Evolutionary conservation across 1,284 basidiomycete genomes (phyloP), one percentile per base, ranked within the genome.

Genomic region (Rhodotorula sp.): DNA sequence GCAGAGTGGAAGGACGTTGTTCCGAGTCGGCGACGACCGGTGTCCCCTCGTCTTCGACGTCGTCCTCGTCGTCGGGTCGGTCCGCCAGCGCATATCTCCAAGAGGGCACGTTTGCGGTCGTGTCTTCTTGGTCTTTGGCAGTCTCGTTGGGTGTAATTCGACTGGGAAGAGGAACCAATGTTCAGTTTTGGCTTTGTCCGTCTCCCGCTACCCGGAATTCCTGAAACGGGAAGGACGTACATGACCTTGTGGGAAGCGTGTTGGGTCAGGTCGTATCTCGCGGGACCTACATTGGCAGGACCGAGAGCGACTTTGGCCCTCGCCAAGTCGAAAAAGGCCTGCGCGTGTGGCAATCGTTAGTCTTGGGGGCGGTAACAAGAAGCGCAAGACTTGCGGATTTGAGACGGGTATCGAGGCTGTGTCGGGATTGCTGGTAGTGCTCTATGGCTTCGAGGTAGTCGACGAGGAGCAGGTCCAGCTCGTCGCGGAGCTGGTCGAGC

Each of bases 291-390:
- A 4, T 73, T 45, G 10, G 62, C 28, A 0, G 74, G 74, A 1
- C 76, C 76, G 8, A 78, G 58, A 0, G 76, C 74, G 45, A 70
- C 57, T 60, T 78, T 78, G 12, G 77, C 69, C 14, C 58, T 50
- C 15, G 77, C 76, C n/a, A 78, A 62, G 50, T 77, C 63, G 55
- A 77, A 70, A 50, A 71, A 68, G 28, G 57, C 77, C 71, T 72
- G 66, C 6, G 10, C 10, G n/a, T 5, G 19, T 8, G 31, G 60
- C n/a, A 14, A 50, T 19, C 38, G 7, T 18, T 10, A 7, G 14
- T 45, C 43, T 21, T 5, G 19, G 55, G 14, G 28, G 14, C 12
- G 12, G 21, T 23, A 23, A n/a, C 52, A 23, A 31, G 6, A 23
- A n/a, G 38, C 19, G 5, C 21, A 6, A 21, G 12, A 15, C 67